Evolutionary conservation across 371 early-diverging fungal genomes (phyloP), one percentile per base, ranked within the genome.

Genomic region (Rhizopus arrhizus): DNA sequence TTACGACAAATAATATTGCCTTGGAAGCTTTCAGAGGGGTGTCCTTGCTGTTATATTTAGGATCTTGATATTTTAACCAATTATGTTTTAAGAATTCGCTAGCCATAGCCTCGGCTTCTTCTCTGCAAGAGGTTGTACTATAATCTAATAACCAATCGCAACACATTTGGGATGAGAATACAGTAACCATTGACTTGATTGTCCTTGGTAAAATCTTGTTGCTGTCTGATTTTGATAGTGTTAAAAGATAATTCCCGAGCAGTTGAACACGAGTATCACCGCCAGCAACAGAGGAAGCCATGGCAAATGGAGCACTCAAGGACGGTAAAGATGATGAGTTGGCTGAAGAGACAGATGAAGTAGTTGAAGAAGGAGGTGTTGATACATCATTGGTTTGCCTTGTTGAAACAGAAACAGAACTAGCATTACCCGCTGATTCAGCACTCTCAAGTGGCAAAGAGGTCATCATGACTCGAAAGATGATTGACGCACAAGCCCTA

Each of bases 141-240:
- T 83, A 77, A 15, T 82, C 84, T 15, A 86, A 52, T 12, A 91
- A 65, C 89, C 89, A 89, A 28, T 86, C 88, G 32, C 78, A 77
- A 34, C 74, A 73, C 48, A 77, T 61, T 42, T 73, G 75, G 3
- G 77, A 69, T 4, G 75, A 73, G 38, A 80, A 77, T 0, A 80
- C 73, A 1, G 80, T 63, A 5, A 74, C 68, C 63, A 78, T 75
- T 9, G 55, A 64, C 35, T 66, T 74, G 45, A 42, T 47, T 11
- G 53, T 62, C 53, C 67, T 68, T 8, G 49, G 15, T 31, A 50
- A 53, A 16, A 22, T 50, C 49, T 58, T 41, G 22, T 22, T 22
- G 41, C 59, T 46, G 40, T 45, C 50, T 12, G 66, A 56, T 48
- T 75, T 72, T 16, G 74, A 74, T 3, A 72, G 48, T 4, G 74